These are phyloP conservation scores for Intubia oerlemansii DNA, from an alignment of 2,329 filamentous ascomycete genomes.

Conservation along the genomic window DNA sequence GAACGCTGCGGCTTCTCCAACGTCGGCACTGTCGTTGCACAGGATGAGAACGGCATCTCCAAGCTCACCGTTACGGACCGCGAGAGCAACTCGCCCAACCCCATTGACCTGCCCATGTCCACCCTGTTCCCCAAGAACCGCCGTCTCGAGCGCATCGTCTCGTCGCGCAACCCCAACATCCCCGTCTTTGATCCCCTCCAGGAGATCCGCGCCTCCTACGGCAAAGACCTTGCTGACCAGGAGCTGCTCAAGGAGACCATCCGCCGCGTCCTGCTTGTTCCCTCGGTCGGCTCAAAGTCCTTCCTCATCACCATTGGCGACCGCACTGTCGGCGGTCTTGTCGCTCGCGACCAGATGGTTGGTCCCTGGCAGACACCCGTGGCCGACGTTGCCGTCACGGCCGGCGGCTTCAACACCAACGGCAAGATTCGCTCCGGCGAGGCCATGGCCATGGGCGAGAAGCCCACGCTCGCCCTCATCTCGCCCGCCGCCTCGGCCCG, in stretches of 20 bases:
- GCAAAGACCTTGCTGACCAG: constrained; percentile 26
- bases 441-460: constrained; percentile 96
- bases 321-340: constrained; percentile 74
- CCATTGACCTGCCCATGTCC: constrained; percentile 78
- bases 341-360: constrained; percentile 82
- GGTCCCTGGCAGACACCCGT: constrained; percentile 92
- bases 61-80: constrained; percentile 64
- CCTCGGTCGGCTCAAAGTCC: constrained; percentile 86
- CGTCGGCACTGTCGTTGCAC: constrained; percentile 54
- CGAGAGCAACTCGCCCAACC: constrained; percentile 52
- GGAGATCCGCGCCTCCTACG: constrained; percentile 44
- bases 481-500: constrained; percentile 75
- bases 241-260: constrained; percentile 44
- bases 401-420: constrained; percentile 49
- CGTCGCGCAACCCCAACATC: constrained; percentile 45
- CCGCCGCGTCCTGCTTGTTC: constrained; percentile 62
- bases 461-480: constrained; percentile 72
- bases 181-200: constrained; percentile 47
- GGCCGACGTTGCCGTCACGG: constrained; percentile 81
- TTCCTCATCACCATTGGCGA: constrained; percentile 96
- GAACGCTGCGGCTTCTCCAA: constrained; percentile 87
- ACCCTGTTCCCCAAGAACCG: constrained; percentile 74
- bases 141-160: constrained; percentile 57
- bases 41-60: constrained; percentile 39
- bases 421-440: constrained; percentile 62